Conservation (phyloP, 139 green algal species). For the Pedinophyceae sp. region DNA sequence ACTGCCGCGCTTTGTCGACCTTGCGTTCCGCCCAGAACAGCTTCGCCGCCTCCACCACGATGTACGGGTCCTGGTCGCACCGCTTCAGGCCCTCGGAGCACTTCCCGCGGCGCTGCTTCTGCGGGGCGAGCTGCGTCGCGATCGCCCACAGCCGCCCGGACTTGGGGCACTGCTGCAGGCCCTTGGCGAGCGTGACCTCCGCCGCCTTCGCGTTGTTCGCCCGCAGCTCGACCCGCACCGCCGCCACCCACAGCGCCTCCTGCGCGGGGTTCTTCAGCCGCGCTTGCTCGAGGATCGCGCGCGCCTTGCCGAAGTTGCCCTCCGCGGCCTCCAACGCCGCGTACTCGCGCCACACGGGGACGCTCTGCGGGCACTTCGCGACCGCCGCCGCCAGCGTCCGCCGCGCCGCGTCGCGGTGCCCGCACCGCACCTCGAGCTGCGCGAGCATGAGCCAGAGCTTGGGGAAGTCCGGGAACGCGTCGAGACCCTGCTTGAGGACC, state of each 20-base stretch:
- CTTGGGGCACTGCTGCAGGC: conserved; percentile 77
- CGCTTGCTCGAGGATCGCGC: conserved; percentile 56
- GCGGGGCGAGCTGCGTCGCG: conserved; percentile 62
- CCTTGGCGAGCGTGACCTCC: conserved; percentile 77
- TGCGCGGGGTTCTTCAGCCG: conserved; percentile 66
- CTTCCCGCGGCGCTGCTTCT: conserved; percentile 58
- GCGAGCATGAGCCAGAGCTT: conserved; percentile 93
- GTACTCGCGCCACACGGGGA: conserved; percentile 45
- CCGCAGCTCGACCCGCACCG: conserved; percentile 30
- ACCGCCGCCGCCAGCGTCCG: conserved; percentile 31
- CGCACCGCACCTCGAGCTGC: conserved; percentile 69
- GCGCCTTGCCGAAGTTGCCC: conserved; percentile 43
- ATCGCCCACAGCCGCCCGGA: conserved; percentile 77
- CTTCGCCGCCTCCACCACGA: conserved; percentile 51
- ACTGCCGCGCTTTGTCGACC: conserved; percentile 24
- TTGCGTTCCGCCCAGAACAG: conserved; percentile 90
- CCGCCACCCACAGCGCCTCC: conserved; percentile 76
- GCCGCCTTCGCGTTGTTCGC: conserved; percentile 33
- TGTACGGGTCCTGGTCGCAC: conserved; percentile 50
- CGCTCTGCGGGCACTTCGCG: conserved; percentile 34
- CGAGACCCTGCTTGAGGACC: conserved; percentile 21
- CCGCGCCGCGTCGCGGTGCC: conserved; percentile 27
- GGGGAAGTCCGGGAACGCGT: conserved; percentile 53
- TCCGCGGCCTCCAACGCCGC: conserved; percentile 62
- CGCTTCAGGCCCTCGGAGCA: conserved; percentile 83